phyloP scores from a whole-genome alignment of 176 grass and related monocot species.

The Phoenix dactylifera region DNA sequence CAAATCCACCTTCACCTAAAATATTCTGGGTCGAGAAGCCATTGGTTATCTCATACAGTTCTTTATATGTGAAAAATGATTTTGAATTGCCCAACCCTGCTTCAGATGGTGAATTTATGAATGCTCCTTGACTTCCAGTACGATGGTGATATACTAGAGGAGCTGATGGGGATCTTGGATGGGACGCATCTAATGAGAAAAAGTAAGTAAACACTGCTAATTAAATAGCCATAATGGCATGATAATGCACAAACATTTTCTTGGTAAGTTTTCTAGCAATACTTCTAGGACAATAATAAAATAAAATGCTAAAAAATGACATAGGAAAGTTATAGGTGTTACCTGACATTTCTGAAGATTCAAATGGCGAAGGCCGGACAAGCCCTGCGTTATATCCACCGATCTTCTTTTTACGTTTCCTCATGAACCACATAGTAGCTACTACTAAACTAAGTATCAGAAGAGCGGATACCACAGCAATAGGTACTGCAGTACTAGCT shows the following conservation, averaged over 20 bases:
- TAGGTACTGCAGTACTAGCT: conserved; percentile 8
- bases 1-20: conserved; percentile 84
- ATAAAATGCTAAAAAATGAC: neutral
- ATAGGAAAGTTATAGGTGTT: neutral
- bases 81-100: conserved; percentile 51
- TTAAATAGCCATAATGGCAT: neutral
- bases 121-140: conserved; percentile 25
- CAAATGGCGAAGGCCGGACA: conserved; percentile 36
- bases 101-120: conserved; percentile 40
- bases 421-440: conserved; percentile 33
- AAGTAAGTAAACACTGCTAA: neutral
- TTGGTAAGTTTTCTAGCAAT: neutral
- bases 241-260: neutral
- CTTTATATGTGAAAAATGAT: conserved; percentile 54
- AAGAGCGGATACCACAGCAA: conserved; percentile 25
- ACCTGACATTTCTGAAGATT: conserved; percentile 45
- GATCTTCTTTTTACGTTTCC: conserved; percentile 31
- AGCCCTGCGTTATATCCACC: conserved; percentile 54
- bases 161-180: conserved; percentile 18
- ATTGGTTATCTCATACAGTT: conserved; percentile 63
- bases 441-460: conserved; percentile 42
- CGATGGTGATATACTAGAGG: conserved; percentile 39
- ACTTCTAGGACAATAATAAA: neutral
- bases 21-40: conserved; percentile 63
- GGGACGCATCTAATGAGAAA: conserved; percentile 28